These are phyloP conservation scores for Rubus parviflorus DNA, from an alignment of 306 rosid species.

Conservation along the genomic window DNA sequence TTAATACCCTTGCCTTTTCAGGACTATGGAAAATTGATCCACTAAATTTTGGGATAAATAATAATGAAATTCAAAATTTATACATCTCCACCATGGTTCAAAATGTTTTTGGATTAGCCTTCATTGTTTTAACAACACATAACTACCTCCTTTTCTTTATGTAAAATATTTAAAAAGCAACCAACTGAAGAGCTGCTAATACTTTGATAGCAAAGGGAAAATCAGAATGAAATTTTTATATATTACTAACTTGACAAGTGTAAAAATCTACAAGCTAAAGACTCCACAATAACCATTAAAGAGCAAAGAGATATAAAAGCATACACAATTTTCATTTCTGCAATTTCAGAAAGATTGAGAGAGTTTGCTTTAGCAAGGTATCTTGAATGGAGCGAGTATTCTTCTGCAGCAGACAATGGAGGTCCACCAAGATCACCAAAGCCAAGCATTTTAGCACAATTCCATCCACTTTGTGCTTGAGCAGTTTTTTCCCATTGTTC, in stretches of 20 bases:
- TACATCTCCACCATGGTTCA: not conserved
- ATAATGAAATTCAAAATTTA: not conserved
- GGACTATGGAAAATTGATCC: not conserved
- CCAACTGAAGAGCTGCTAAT: not conserved
- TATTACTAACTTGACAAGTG: not conserved
- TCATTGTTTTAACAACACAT: not conserved
- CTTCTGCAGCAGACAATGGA: conserved; percentile 84
- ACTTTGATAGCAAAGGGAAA: not conserved
- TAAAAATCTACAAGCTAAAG: not conserved
- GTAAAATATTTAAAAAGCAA: not conserved
- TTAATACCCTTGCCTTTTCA: not conserved
- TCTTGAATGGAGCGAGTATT: conserved; percentile 94
- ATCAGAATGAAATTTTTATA: not conserved
- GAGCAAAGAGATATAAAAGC: conserved; percentile 29
- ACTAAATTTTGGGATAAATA: not conserved
- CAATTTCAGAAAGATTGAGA: conserved; percentile 87
- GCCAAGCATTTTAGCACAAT: conserved; percentile 77
- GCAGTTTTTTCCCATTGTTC: conserved; percentile 98
- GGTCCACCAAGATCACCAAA: conserved; percentile 87
- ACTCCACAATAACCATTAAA: not conserved
- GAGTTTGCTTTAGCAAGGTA: conserved; percentile 95
- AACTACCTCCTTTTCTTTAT: conserved; percentile 1
- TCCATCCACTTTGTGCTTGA: conserved; percentile 86
- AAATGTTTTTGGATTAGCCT: not conserved
- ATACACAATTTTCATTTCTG: conserved; percentile 96